These are phyloP conservation scores for Diatrype stigma DNA, from an alignment of 2,329 filamentous ascomycete genomes.

Conservation along the genomic window DNA sequence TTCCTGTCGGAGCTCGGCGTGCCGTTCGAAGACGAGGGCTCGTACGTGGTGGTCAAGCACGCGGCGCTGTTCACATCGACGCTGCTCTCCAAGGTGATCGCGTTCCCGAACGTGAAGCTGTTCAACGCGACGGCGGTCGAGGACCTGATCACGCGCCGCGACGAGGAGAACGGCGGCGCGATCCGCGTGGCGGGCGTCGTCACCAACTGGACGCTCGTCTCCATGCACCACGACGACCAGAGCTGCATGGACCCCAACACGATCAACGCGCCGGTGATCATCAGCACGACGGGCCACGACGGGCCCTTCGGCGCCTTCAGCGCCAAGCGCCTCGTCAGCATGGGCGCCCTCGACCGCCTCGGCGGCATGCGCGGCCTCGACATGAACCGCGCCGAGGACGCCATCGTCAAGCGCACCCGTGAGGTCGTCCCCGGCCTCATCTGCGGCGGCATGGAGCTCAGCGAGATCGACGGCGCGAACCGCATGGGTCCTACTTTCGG, in stretches of 20 bases:
- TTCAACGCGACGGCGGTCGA: slow-evolving; percentile 94
- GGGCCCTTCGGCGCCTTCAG: slow-evolving; percentile 87
- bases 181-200: slow-evolving; percentile 83
- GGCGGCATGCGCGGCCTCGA: slow-evolving; percentile 91
- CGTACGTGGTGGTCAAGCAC: slow-evolving; percentile 91
- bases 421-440: slow-evolving; percentile 86
- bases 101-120: slow-evolving; percentile 88
- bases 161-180: slow-evolving; percentile 41
- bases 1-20: slow-evolving; percentile 81
- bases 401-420: slow-evolving; percentile 86
- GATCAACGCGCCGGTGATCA: slow-evolving; percentile 84
- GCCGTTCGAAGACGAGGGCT: slow-evolving; percentile 81
- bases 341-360: slow-evolving; percentile 77
- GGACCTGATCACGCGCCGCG: slow-evolving; percentile 80
- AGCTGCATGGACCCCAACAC: slow-evolving; percentile 97
- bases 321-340: slow-evolving; percentile 85
- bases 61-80: slow-evolving; percentile 90
- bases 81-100: slow-evolving; percentile 74
- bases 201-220: slow-evolving; percentile 92
- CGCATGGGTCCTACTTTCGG: slow-evolving; percentile 64
- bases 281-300: slow-evolving; percentile 89
- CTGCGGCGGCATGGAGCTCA: slow-evolving; percentile 92
- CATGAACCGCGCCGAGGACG: slow-evolving; percentile 88
- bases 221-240: slow-evolving; percentile 83
- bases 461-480: slow-evolving; percentile 85